Conservation (phyloP, 441 rosid species). For the Pelargonium australe region DNA sequence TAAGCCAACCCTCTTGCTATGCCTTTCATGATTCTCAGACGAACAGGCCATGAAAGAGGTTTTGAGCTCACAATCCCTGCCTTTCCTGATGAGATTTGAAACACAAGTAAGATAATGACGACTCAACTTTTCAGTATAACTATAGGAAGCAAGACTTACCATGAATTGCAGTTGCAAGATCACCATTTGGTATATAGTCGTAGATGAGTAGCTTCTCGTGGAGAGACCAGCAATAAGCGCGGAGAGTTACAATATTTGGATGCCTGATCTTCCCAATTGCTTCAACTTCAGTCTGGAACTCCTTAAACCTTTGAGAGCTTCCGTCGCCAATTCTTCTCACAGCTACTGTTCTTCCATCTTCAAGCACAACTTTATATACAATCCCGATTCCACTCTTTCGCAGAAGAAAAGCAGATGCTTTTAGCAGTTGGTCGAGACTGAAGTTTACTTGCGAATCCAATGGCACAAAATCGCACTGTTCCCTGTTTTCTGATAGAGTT, state of each 20-base stretch:
- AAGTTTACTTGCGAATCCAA: slow-evolving; percentile 39
- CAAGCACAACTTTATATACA: slow-evolving; percentile 56
- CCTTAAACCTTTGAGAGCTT: slow-evolving; percentile 44
- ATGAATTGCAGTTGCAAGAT: slow-evolving; percentile 52
- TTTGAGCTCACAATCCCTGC: slow-evolving; percentile 30
- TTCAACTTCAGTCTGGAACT: slow-evolving; percentile 55
- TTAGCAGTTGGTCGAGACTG: slow-evolving; percentile 51
- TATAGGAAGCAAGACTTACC: slow-evolving; percentile 26
- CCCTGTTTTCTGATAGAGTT: slow-evolving; percentile 36
- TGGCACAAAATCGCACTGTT: slow-evolving; percentile 38
- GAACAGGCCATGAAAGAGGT: slow-evolving; percentile 43
- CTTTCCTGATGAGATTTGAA: slow-evolving; percentile 32
- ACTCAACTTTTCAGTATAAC: background rate
- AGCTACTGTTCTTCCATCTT: slow-evolving; percentile 36
- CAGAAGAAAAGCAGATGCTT: slow-evolving; percentile 60
- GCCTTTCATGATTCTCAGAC: slow-evolving; percentile 46
- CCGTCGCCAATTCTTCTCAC: slow-evolving; percentile 53
- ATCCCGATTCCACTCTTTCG: slow-evolving; percentile 54
- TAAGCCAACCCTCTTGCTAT: slow-evolving; percentile 46
- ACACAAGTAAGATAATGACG: background rate
- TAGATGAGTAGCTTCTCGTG: slow-evolving; percentile 61
- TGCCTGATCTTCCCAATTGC: slow-evolving; percentile 55
- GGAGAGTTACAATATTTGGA: slow-evolving; percentile 46
- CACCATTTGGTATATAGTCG: slow-evolving; percentile 47
- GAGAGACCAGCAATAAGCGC: slow-evolving; percentile 61